Evolutionary conservation across 805 yeast genomes (phyloP).

Genomic region (Wickerhamomyces queroliae): DNA sequence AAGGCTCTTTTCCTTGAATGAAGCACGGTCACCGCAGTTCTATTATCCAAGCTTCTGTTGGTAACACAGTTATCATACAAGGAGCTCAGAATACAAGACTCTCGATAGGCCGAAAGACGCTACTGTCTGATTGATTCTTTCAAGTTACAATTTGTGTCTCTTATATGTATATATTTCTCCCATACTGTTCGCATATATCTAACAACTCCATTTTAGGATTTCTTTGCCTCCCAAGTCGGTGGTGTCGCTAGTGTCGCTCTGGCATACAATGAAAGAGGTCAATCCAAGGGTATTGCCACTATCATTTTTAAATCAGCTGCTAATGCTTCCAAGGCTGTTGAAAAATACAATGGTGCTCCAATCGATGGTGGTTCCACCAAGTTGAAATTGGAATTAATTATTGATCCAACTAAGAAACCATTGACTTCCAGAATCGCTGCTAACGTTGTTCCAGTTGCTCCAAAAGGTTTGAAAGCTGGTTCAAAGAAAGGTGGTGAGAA

Average conservation of each 20-base stretch:
- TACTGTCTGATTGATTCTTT: neutral
- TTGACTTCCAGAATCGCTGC: conserved; percentile 68
- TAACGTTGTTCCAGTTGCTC: conserved; percentile 26
- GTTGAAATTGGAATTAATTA: conserved; percentile 74
- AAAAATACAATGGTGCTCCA: conserved; percentile 86
- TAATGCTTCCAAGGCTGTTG: conserved; percentile 73
- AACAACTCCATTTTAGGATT: conserved; percentile 59
- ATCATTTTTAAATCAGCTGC: conserved; percentile 66
- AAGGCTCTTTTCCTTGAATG: neutral
- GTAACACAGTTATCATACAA: too few relatives aligned
- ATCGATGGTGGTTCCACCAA: conserved; percentile 80
- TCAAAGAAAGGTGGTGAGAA: conserved; percentile 13
- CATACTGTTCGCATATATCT: neutral
- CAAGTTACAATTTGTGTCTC: too few relatives aligned
- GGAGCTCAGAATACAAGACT: neutral
- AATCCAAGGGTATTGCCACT: conserved; percentile 88
- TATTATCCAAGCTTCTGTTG: too few relatives aligned
- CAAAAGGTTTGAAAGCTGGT: conserved; percentile 10
- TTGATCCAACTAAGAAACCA: conserved; percentile 78
- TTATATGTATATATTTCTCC: too few relatives aligned
- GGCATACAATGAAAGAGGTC: conserved; percentile 82
- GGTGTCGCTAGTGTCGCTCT: conserved; percentile 67
- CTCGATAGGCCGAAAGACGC: too few relatives aligned
- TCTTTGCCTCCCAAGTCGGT: conserved; percentile 83
- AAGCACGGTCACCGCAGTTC: neutral